Evolutionary conservation across 2,329 filamentous ascomycete genomes (phyloP).

Genomic region (Trichophyton verrucosum): DNA sequence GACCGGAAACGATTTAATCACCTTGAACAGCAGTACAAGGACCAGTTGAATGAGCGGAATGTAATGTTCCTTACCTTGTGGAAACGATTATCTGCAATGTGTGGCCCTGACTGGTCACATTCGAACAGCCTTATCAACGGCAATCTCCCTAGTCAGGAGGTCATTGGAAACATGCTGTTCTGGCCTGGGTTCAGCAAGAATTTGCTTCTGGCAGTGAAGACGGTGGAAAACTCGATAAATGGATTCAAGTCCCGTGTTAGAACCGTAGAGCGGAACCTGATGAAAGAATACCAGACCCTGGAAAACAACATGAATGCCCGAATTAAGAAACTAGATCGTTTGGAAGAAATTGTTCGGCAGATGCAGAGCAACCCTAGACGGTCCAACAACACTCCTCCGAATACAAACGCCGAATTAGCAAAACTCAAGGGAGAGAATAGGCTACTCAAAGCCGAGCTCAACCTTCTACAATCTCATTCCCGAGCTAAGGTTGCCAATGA

Average conservation of each 20-base stretch:
- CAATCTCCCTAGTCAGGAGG: conserved; percentile 71
- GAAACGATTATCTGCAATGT: conserved; percentile 75
- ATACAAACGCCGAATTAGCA: conserved; percentile 41
- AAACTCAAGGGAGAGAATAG: conserved; percentile 51
- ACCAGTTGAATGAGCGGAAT: conserved; percentile 82
- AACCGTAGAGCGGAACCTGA: conserved; percentile 75
- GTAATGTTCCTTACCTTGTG: conserved; percentile 76
- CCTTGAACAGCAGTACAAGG: conserved; percentile 69
- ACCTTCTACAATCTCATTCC: conserved; percentile 57
- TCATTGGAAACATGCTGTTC: conserved; percentile 67
- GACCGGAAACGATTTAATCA: conserved; percentile 65
- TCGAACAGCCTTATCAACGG: conserved; percentile 81
- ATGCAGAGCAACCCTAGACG: conserved; percentile 28
- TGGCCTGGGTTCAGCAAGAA: conserved; percentile 79
- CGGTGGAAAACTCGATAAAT: conserved; percentile 65
- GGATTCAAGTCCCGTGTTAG: conserved; percentile 71
- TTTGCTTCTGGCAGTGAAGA: conserved; percentile 72
- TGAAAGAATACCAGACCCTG: conserved; percentile 76
- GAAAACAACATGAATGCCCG: conserved; percentile 69
- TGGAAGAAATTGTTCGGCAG: conserved; percentile 68
- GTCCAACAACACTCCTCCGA: conserved; percentile 20
- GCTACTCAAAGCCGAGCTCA: conserved; percentile 47
- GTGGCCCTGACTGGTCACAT: conserved; percentile 84
- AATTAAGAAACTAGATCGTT: conserved; percentile 71
- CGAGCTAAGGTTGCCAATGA: conserved; percentile 38